Evolutionary conservation across 1,284 basidiomycete genomes (phyloP).

Genomic region (Sporisorium iseilematis-ciliati): DNA sequence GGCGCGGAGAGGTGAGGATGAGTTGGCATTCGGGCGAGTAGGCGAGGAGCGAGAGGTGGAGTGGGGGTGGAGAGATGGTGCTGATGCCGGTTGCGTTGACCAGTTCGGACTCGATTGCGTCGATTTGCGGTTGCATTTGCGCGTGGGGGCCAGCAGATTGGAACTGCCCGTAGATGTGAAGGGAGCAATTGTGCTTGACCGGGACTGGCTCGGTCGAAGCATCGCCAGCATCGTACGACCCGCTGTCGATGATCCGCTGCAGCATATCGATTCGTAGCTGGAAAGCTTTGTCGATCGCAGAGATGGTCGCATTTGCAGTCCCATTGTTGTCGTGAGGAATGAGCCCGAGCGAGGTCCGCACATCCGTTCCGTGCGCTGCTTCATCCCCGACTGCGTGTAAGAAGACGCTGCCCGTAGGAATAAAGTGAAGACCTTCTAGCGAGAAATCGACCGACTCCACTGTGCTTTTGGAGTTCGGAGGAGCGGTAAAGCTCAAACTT

Average conservation of each 20-base stretch:
- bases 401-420: slow-evolving; percentile 40
- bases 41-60: slow-evolving; percentile 52
- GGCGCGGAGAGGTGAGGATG: slow-evolving; percentile 48
- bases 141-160: slow-evolving; percentile 44
- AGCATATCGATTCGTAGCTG: slow-evolving; percentile 55
- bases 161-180: slow-evolving; percentile 66
- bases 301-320: slow-evolving; percentile 44
- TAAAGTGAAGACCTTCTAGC: slow-evolving; percentile 56
- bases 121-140: slow-evolving; percentile 36
- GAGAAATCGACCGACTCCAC: slow-evolving; percentile 47
- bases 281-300: slow-evolving; percentile 61
- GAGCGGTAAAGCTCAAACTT: slow-evolving; percentile 28
- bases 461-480: neutral
- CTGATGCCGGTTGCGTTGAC: slow-evolving; percentile 59
- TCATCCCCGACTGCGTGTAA: slow-evolving; percentile 19
- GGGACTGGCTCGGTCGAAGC: neutral
- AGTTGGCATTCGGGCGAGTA: slow-evolving; percentile 68
- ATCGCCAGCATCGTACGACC: slow-evolving; percentile 31
- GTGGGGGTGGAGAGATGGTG: slow-evolving; percentile 44
- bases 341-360: slow-evolving; percentile 31
- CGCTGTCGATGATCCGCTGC: slow-evolving; percentile 39
- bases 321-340: slow-evolving; percentile 29
- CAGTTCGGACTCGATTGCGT: slow-evolving; percentile 63
- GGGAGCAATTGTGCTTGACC: slow-evolving; percentile 60
- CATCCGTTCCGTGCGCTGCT: slow-evolving; percentile 29